These are phyloP conservation scores for Tuber indicum DNA, from an alignment of 495 filamentous ascomycete genomes.

Conservation along the genomic window DNA sequence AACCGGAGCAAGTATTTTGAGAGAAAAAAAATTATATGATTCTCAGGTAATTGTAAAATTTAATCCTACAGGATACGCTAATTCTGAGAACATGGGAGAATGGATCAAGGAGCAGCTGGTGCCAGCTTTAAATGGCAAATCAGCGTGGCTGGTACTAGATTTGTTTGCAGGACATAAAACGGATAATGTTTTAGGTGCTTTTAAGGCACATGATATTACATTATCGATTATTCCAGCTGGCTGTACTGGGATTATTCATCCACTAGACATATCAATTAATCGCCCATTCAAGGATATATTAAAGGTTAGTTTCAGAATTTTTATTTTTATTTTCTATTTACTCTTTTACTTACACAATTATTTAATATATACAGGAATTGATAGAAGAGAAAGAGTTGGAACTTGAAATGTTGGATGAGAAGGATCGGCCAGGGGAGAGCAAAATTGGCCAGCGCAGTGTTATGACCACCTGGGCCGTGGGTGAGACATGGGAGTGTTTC, in stretches of 20 bases:
- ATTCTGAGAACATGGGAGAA: not conserved
- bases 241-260: conserved; percentile 1
- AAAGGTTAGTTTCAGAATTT: not conserved
- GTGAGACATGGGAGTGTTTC: not conserved
- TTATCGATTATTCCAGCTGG: not conserved
- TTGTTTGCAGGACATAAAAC: not conserved
- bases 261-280: not conserved
- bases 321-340: not conserved
- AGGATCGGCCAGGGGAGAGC: not conserved
- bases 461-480: not conserved
- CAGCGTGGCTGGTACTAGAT: not conserved
- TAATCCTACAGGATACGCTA: conserved; percentile 5
- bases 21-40: conserved; percentile 1
- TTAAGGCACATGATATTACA: not conserved
- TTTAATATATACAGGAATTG: not conserved
- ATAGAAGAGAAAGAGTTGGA: not conserved
- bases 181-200: not conserved
- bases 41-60: conserved; percentile 1
- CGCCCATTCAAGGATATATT: not conserved
- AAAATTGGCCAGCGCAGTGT: not conserved
- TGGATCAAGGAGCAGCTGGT: conserved; percentile 7
- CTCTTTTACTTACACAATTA: not conserved
- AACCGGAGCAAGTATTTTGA: not conserved
- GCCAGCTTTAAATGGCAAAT: not conserved
- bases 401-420: not conserved